These are phyloP conservation scores for Pseudopyrenochaeta lycopersici DNA, from an alignment of 2,329 filamentous ascomycete genomes.

Conservation along the genomic window DNA sequence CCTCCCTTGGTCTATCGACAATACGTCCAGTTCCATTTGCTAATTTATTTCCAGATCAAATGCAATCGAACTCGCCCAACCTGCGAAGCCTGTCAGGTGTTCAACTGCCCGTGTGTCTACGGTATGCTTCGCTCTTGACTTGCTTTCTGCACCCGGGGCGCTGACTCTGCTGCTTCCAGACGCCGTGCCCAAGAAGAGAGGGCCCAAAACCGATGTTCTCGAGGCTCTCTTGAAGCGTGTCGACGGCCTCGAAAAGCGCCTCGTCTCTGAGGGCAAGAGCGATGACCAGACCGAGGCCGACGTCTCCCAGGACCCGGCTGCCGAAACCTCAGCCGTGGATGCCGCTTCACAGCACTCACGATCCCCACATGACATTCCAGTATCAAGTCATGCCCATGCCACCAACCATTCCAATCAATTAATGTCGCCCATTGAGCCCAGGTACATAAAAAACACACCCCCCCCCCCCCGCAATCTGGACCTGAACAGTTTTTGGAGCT, in stretches of 20 bases:
- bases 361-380: conserved; percentile 36
- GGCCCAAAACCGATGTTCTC: conserved; percentile 88
- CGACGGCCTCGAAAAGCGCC: conserved; percentile 81
- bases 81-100: conserved; percentile 89
- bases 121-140: conserved; percentile 61
- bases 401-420: conserved; percentile 40
- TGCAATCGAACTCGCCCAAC: conserved; percentile 85
- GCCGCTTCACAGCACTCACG: conserved; percentile 28
- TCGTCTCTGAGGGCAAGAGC: conserved; percentile 67
- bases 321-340: conserved; percentile 30
- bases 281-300: conserved; percentile 46
- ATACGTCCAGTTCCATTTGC: too few species aligned
- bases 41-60: conserved; percentile 73
- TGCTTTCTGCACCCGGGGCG: conserved; percentile 9
- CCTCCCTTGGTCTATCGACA: too few species aligned
- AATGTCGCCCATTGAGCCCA: conserved; percentile 50
- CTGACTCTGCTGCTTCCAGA: conserved; percentile 61
- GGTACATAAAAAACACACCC: conserved; percentile 29
- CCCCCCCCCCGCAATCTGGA: conserved; percentile 2
- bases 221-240: conserved; percentile 86
- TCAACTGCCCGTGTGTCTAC: conserved; percentile 88
- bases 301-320: conserved; percentile 33
- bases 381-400: conserved; percentile 27
- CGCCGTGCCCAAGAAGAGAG: conserved; percentile 87
- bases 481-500: conserved; percentile 12